Percentiles rank a stretch among this genome's conserved stretches.
Conservation (phyloP, 768 basidiomycete genomes). For the Phaeolepiota aurea region DNA sequence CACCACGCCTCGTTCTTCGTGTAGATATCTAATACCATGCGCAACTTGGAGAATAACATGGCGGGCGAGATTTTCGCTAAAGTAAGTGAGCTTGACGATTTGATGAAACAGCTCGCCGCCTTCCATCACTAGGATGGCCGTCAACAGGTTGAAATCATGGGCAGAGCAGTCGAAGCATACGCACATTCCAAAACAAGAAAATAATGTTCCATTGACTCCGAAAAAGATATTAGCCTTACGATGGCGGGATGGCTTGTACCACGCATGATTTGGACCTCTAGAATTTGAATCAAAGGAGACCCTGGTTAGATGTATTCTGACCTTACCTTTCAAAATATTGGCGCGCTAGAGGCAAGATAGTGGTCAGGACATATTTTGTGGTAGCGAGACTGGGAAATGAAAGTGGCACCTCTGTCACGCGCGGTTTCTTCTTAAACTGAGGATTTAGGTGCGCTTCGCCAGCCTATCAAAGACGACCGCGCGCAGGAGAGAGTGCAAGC, state of each 20-base stretch:
- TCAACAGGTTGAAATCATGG: constrained; percentile 9
- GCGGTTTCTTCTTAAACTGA: constrained; percentile 94
- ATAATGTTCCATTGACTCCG: constrained; percentile 88
- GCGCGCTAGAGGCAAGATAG: constrained; percentile 58
- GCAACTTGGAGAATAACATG: constrained; percentile 97
- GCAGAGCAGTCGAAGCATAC: constrained; percentile 13
- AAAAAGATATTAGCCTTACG: constrained; percentile 87
- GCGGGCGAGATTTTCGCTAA: constrained; percentile 92
- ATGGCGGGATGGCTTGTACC: constrained; percentile 88
- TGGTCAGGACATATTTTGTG: constrained; percentile 18
- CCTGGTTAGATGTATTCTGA: too few species aligned
- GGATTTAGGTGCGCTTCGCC: constrained; percentile 91
- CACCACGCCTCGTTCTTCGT: constrained; percentile 96
- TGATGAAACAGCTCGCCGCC: constrained; percentile 98
- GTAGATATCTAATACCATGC: constrained; percentile 88
- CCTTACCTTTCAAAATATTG: constrained; percentile 88
- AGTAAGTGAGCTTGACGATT: constrained; percentile 98
- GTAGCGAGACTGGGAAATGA: constrained; percentile 9
- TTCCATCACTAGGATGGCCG: constrained; percentile 68
- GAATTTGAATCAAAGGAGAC: constrained; percentile 4
- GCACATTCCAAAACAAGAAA: constrained; percentile 87
- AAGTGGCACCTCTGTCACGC: constrained; percentile 89
- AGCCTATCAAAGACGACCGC: constrained; percentile 43
- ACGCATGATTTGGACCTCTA: constrained; percentile 99
- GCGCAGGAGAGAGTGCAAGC: constrained; percentile 18